A percentile compares a stretch with the other conserved stretches of the same genome.
Conservation (phyloP, 352 stramenopile species). For the Globisporangium irregulare region DNA sequence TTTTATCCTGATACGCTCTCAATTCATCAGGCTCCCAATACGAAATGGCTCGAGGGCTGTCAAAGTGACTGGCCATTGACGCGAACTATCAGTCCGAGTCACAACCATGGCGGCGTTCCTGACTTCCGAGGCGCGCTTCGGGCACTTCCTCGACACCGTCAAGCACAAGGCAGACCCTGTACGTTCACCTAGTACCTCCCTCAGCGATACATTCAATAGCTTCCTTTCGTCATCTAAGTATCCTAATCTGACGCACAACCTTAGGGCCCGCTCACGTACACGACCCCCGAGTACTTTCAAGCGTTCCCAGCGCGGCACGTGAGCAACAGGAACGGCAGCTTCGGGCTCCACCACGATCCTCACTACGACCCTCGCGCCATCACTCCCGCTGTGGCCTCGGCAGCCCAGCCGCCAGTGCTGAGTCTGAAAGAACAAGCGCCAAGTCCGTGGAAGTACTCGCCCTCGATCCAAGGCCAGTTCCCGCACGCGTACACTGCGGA, state of each 20-base stretch:
- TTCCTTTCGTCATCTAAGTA: neutral
- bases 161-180: slow-evolving; percentile 38
- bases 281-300: slow-evolving; percentile 18
- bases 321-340: slow-evolving; percentile 31
- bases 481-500: slow-evolving; percentile 34
- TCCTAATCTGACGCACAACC: neutral
- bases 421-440: slow-evolving; percentile 18
- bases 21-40: neutral
- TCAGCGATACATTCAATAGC: neutral
- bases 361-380: slow-evolving; percentile 6
- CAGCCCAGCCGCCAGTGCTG: slow-evolving; percentile 2
- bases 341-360: slow-evolving; percentile 32
- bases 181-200: slow-evolving; percentile 8
- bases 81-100: neutral
- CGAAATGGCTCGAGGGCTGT: neutral
- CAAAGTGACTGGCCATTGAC: neutral
- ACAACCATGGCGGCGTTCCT: slow-evolving; percentile 43
- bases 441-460: slow-evolving; percentile 38
- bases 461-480: slow-evolving; percentile 39
- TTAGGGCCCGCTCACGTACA: slow-evolving; percentile 53
- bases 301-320: slow-evolving; percentile 14
- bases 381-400: neutral
- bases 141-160: slow-evolving; percentile 35
- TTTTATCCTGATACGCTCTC: slow-evolving; percentile 6
- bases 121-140: slow-evolving; percentile 42